A percentile compares a stretch with the other conserved stretches of the same genome.
Evolutionary conservation across 352 stramenopile genomes (phyloP).

Genomic region (Phytopythium boreale): DNA sequence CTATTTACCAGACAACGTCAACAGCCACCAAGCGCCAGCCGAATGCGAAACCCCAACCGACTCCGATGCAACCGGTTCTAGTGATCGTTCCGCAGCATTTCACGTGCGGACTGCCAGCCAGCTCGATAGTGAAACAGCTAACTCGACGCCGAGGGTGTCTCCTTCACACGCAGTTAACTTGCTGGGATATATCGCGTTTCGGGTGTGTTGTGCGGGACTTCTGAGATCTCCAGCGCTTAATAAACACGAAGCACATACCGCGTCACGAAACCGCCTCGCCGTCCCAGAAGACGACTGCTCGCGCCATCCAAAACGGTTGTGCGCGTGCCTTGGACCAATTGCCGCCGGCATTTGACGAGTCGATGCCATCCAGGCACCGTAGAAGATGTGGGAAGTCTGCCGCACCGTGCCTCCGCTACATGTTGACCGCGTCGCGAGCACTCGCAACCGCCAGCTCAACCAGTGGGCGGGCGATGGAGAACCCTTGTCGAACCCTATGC

Average conservation of each 20-base stretch:
- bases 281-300: not conserved
- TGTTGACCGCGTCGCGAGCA: not conserved
- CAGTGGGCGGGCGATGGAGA: too few species aligned
- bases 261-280: not conserved
- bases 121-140: not conserved
- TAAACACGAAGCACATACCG: too few species aligned
- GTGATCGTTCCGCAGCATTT: not conserved
- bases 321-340: constrained; percentile 5
- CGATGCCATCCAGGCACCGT: not conserved
- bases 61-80: not conserved
- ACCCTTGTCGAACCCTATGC: too few species aligned
- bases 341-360: not conserved
- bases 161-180: not conserved
- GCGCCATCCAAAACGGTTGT: not conserved
- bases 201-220: too few species aligned
- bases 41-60: not conserved
- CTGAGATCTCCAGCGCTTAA: too few species aligned
- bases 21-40: not conserved
- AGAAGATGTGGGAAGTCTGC: not conserved
- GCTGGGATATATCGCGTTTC: too few species aligned
- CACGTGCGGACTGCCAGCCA: not conserved
- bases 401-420: too few species aligned
- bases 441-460: not conserved
- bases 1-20: not conserved
- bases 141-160: not conserved